Percentiles rank a stretch among this genome's conserved stretches.
phyloP scores from a whole-genome alignment of 441 rosid genomes.

The Erysimum pusillum region DNA sequence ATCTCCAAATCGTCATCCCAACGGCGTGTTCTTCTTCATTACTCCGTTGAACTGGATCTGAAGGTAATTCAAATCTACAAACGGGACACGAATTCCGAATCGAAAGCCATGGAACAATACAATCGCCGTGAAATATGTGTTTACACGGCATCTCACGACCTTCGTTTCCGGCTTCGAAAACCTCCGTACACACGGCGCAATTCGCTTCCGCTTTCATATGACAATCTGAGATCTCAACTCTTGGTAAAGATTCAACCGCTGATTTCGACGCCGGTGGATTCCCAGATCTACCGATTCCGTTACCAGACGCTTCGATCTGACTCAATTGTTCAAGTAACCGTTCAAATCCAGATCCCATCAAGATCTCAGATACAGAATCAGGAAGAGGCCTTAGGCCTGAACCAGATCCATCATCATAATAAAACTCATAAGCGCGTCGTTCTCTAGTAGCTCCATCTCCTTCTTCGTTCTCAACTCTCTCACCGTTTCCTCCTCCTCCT shows the following conservation, averaged over 20 bases:
- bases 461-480: constrained; percentile 47
- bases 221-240: constrained; percentile 47
- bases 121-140: constrained; percentile 71
- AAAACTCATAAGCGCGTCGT: constrained; percentile 64
- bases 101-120: constrained; percentile 75
- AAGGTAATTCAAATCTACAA: constrained; percentile 67
- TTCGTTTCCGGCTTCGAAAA: constrained; percentile 59
- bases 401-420: constrained; percentile 79
- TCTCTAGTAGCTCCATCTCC: constrained; percentile 46
- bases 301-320: constrained; percentile 61
- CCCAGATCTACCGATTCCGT: constrained; percentile 56
- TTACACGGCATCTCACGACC: constrained; percentile 80
- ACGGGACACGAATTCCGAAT: constrained; percentile 77
- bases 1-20: constrained; percentile 82
- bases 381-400: constrained; percentile 84
- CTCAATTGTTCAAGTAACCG: constrained; percentile 72
- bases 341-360: constrained; percentile 84
- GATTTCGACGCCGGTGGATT: constrained; percentile 71
- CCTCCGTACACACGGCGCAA: constrained; percentile 78
- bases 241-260: constrained; percentile 66
- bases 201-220: constrained; percentile 58
- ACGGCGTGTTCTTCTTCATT: constrained; percentile 41
- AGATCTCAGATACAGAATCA: constrained; percentile 68
- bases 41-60: constrained; percentile 47
- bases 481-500: constrained; percentile 1